Conservation (phyloP, 176 grass and related monocot species). For the Lolium multiflorum region DNA sequence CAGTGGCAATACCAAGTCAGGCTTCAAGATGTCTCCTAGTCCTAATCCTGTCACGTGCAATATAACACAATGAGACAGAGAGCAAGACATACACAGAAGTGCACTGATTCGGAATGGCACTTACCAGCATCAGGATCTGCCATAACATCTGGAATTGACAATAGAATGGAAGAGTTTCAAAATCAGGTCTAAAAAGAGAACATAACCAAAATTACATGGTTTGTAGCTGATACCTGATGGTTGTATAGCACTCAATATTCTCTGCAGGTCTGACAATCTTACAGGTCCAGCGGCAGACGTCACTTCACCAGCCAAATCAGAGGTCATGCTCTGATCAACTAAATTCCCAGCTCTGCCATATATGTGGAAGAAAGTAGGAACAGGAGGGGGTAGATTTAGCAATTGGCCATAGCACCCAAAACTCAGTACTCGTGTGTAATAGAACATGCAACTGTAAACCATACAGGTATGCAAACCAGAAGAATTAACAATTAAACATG, state of each 20-base stretch:
- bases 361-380: slow-evolving; percentile 6
- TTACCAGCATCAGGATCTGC: slow-evolving; percentile 95
- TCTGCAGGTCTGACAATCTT: slow-evolving; percentile 83
- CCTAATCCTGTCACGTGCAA: slow-evolving; percentile 66
- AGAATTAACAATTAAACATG: slow-evolving; percentile 4
- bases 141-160: slow-evolving; percentile 49
- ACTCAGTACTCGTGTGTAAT: neutral
- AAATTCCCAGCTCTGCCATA: slow-evolving; percentile 87
- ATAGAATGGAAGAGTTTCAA: neutral
- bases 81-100: slow-evolving; percentile 19
- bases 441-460: neutral
- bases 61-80: slow-evolving; percentile 29
- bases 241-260: slow-evolving; percentile 95
- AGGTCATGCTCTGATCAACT: slow-evolving; percentile 92
- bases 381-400: neutral
- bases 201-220: slow-evolving; percentile 12
- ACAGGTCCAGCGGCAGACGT: slow-evolving; percentile 90
- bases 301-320: slow-evolving; percentile 90
- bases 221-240: slow-evolving; percentile 64
- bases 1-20: slow-evolving; percentile 81
- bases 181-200: neutral
- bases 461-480: neutral
- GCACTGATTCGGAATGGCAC: slow-evolving; percentile 35
- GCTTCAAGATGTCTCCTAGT: slow-evolving; percentile 90
- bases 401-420: slow-evolving; percentile 5